Conservation (phyloP, 2,329 filamentous ascomycete species). For the Colletotrichum sp. region DNA sequence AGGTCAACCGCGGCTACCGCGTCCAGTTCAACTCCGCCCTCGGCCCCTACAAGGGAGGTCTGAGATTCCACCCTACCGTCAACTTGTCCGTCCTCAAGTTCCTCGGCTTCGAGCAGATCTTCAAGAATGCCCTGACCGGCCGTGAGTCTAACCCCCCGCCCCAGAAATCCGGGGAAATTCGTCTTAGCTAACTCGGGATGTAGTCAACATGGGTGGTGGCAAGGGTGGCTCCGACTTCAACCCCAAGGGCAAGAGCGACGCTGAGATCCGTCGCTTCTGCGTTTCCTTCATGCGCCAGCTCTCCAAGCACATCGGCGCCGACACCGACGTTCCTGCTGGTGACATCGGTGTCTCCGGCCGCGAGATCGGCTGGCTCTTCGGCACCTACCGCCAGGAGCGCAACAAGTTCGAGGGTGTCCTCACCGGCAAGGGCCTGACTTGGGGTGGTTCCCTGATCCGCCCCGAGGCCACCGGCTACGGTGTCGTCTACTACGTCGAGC, state of each 20-base stretch:
- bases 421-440: conserved; percentile 91
- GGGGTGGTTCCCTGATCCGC: conserved; percentile 93
- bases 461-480: conserved; percentile 97
- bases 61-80: conserved; percentile 91
- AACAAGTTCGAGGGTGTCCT: conserved; percentile 96
- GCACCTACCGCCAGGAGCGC: conserved; percentile 84
- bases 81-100: conserved; percentile 83
- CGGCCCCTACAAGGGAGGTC: conserved; percentile 96
- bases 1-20: conserved; percentile 96
- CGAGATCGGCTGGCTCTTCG: conserved; percentile 95
- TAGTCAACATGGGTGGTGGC: conserved; percentile 92
- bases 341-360: conserved; percentile 93
- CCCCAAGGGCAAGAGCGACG: conserved; percentile 97
- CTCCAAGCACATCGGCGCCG: conserved; percentile 92
- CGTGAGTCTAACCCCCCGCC: conserved; percentile 57
- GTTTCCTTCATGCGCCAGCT: conserved; percentile 95
- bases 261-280: conserved; percentile 97
- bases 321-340: conserved; percentile 95
- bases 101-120: conserved; percentile 98
- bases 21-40: conserved; percentile 99
- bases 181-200: conserved; percentile 19
- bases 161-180: background rate
- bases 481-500: conserved; percentile 92
- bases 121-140: conserved; percentile 98
- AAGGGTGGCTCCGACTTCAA: conserved; percentile 99